Evolutionary conservation across 208 protist species (phyloP).

Genomic region (Phytomonas sp.): DNA sequence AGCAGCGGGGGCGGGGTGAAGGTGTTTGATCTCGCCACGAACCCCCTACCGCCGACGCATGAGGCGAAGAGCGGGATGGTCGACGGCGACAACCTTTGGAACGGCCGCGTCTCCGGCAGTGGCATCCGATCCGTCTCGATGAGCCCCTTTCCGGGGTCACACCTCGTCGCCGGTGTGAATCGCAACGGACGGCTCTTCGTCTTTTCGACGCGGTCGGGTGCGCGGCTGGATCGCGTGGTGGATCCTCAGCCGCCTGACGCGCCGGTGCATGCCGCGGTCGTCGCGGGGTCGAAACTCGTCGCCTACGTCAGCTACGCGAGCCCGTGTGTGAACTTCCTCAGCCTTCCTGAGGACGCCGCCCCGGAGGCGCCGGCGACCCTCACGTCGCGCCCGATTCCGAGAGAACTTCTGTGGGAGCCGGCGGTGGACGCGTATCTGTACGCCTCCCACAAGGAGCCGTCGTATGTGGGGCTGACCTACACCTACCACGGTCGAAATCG

Average conservation of each 20-base stretch:
- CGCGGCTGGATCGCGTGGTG: background rate
- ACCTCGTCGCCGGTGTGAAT: conserved; percentile 19
- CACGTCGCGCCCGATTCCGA: conserved; percentile 18
- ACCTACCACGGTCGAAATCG: conserved; percentile 18
- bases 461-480: conserved; percentile 21
- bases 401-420: conserved; percentile 12
- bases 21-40: conserved; percentile 19
- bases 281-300: conserved; percentile 28
- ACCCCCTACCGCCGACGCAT: conserved; percentile 41
- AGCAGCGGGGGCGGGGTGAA: conserved; percentile 46
- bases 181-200: conserved; percentile 31
- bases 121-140: conserved; percentile 28
- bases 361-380: background rate
- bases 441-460: conserved; percentile 16
- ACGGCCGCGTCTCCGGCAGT: conserved; percentile 44
- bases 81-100: conserved; percentile 49
- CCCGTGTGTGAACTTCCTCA: conserved; percentile 15
- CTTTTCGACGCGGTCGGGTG: conserved; percentile 3
- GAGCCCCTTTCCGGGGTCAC: conserved; percentile 22
- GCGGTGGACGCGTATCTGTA: conserved; percentile 18
- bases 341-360: background rate
- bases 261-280: conserved; percentile 18
- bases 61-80: conserved; percentile 31
- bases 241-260: background rate
- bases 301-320: conserved; percentile 18